Base-by-base conservation (phyloP, 352 stramenopile genomes). In the Phytophthora rubi region DNA sequence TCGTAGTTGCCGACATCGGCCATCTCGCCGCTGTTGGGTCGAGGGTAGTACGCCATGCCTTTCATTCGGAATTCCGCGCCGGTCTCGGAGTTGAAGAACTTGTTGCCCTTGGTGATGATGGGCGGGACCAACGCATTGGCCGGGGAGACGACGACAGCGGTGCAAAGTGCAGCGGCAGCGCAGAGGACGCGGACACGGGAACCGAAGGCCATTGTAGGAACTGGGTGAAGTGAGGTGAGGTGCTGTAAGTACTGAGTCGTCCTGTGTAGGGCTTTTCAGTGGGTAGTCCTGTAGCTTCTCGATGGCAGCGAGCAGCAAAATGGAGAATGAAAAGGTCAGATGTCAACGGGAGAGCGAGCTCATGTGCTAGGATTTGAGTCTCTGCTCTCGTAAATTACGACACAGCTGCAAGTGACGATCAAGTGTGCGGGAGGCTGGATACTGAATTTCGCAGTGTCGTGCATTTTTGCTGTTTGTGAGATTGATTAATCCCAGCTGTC, bases 41-140 rank as follows among this genome's bases (percentile, higher is more conserved):
- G 79, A 1, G 85, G 85, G 68, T 86, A 90, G 66, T 92, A 92
- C 8, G 79, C 82, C 77, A 92, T 86, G n/a, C 85, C 85, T 45
- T 91, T 90, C 42, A 92, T 73, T 12, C 81, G 77, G 65, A 93
- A 91, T 61, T 97, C 85, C 8, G 72, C 28, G 28, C 83, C 81
- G 0, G 83, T 89, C 3, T 81, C 56, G 3, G 80, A 87, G 67
- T 95, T 65, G 71, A 96, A 97, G 57, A 96, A 91, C 72, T 95
- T 96, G 81, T 94, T 94, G 68, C 88, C 86, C 52, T 88, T 89
- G 44, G 66, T 67, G 32, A 89, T 69, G 60, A 91, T 82, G 26
- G 70, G 77, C 37, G 79, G 39, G 3, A 82, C n/a, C 82, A 79
- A 90, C 26, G 77, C 82, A 70, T 81, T 23, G 1, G 66, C 48